phyloP scores from a whole-genome alignment of 208 protist genomes.

The Leishmania tropica region DNA sequence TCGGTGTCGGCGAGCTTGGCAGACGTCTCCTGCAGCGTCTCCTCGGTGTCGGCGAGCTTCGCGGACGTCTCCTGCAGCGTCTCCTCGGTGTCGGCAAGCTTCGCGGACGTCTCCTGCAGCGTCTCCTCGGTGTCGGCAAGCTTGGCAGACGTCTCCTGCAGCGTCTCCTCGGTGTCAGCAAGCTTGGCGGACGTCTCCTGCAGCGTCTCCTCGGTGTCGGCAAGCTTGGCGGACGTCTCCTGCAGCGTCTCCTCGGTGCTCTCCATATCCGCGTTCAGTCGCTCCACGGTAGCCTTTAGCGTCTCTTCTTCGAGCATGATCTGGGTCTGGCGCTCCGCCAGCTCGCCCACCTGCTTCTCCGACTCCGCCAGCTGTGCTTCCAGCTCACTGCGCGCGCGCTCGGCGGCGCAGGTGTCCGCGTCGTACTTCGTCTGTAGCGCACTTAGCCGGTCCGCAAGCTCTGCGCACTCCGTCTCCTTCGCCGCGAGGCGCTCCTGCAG shows the following conservation, averaged over 20 bases:
- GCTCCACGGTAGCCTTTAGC: conserved; percentile 37
- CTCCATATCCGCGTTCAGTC: conserved; percentile 7
- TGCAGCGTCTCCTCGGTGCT: conserved; percentile 3
- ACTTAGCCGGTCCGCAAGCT: conserved; percentile 18
- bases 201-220: too few relatives aligned
- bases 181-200: too few relatives aligned
- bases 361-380: conserved; percentile 29
- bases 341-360: conserved; percentile 5
- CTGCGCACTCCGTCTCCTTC: conserved; percentile 35
- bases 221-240: too few relatives aligned
- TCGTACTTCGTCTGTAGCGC: conserved; percentile 11
- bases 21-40: conserved; percentile 2
- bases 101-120: too few relatives aligned
- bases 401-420: not conserved
- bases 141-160: too few relatives aligned
- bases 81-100: too few relatives aligned
- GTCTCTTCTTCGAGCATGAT: conserved; percentile 20
- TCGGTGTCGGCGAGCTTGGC: conserved; percentile 33
- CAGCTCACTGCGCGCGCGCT: conserved; percentile 15
- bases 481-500: conserved; percentile 21
- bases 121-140: too few relatives aligned
- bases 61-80: too few relatives aligned
- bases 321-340: conserved; percentile 3
- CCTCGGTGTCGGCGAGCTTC: too few relatives aligned
- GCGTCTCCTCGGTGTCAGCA: too few relatives aligned